These are phyloP conservation scores for Yamadazyma blattariae DNA, from an alignment of 1,139 yeast species.

Conservation along the genomic window DNA sequence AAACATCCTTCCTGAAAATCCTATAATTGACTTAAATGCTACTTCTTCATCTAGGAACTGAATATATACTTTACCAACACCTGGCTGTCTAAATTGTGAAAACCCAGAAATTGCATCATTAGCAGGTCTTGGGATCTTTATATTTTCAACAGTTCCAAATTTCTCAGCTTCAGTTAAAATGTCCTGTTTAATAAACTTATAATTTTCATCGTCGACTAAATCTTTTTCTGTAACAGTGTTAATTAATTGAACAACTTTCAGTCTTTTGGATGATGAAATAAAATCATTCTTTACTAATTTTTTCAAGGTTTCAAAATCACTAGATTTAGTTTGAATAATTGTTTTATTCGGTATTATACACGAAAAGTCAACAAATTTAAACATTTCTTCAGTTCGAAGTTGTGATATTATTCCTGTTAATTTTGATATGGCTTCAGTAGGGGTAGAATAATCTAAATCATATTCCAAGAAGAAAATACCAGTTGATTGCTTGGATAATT, in stretches of 20 bases:
- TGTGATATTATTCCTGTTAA: conserved; percentile 15
- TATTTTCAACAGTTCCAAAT: conserved; percentile 51
- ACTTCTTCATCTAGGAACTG: conserved; percentile 53
- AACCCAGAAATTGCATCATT: conserved; percentile 45
- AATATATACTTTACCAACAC: conserved; percentile 71
- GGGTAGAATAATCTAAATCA: conserved; percentile 8
- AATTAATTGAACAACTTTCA: conserved; percentile 61
- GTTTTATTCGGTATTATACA: conserved; percentile 30
- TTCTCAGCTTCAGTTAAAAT: conserved; percentile 50
- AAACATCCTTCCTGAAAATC: conserved; percentile 67
- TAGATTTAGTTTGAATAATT: conserved; percentile 34
- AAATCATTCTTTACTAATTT: conserved; percentile 36
- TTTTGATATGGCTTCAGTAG: conserved; percentile 11
- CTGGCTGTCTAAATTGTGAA: conserved; percentile 47
- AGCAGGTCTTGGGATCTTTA: conserved; percentile 68
- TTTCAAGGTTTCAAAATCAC: conserved; percentile 30
- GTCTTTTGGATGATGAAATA: conserved; percentile 25
- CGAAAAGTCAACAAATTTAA: conserved; percentile 29
- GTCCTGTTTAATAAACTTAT: conserved; percentile 50
- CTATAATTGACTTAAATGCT: conserved; percentile 58
- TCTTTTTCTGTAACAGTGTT: conserved; percentile 69
- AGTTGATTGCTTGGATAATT: conserved; percentile 33
- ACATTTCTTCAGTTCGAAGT: conserved; percentile 14
- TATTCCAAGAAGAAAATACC: conserved; percentile 44
- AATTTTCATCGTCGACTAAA: conserved; percentile 49